Percentiles rank a stretch among this genome's conserved stretches.
These are phyloP conservation scores for Phaffia tasmanica DNA, from an alignment of 768 basidiomycete genomes.

Conservation along the genomic window DNA sequence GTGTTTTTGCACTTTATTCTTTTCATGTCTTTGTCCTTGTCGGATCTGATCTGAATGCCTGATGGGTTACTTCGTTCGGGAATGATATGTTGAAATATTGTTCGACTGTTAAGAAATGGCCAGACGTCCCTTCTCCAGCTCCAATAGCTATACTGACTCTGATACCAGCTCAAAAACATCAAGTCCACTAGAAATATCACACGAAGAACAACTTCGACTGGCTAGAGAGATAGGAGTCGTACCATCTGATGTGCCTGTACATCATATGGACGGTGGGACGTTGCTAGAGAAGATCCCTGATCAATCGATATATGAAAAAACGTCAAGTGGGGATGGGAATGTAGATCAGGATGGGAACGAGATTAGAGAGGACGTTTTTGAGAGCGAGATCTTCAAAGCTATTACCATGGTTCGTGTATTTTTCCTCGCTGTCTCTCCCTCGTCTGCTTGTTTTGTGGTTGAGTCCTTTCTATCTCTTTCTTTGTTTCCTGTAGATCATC, in stretches of 20 bases:
- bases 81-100: no score
- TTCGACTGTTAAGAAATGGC: background rate
- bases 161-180: slow-evolving; percentile 4
- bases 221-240: background rate
- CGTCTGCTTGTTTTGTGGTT: background rate
- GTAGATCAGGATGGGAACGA: background rate
- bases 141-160: background rate
- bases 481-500: slow-evolving; percentile 13
- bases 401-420: slow-evolving; percentile 7
- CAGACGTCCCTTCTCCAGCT: background rate
- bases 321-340: background rate
- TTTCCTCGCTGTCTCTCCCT: background rate
- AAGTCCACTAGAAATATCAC: background rate
- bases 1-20: no score
- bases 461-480: background rate
- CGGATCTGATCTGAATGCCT: no score
- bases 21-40: no score
- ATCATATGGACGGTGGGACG: background rate
- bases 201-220: background rate
- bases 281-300: slow-evolving; percentile 10
- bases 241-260: background rate
- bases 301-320: background rate
- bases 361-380: background rate
- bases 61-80: no score
- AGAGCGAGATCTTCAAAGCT: slow-evolving; percentile 14